Evolutionary conservation across 2,329 filamentous ascomycete genomes (phyloP).

Genomic region (Claviceps quebecensis): DNA sequence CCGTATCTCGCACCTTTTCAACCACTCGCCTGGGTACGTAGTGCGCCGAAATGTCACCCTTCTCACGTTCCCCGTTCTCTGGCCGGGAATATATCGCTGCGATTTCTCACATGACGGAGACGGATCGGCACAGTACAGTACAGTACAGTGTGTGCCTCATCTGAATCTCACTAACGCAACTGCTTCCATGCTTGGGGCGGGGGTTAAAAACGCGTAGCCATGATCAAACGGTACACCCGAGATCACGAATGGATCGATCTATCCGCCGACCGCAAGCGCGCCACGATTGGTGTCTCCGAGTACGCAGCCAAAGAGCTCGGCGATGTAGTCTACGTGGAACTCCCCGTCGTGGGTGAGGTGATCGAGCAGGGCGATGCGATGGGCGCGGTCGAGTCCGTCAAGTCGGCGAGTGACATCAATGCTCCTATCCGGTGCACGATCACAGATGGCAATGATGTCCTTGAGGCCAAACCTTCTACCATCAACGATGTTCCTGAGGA

Average conservation of each 20-base stretch:
- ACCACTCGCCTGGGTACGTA: conserved; percentile 24
- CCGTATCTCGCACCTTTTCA: conserved; percentile 28
- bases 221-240: conserved; percentile 77
- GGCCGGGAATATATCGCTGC: too few species aligned
- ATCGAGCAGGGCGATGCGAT: conserved; percentile 68
- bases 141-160: too few species aligned
- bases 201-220: conserved; percentile 25
- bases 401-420: conserved; percentile 96
- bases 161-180: too few species aligned
- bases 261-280: conserved; percentile 66
- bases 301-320: conserved; percentile 89
- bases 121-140: too few species aligned
- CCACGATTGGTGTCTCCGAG: conserved; percentile 70
- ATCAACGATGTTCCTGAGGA: conserved; percentile 88
- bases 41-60: background rate
- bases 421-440: conserved; percentile 71
- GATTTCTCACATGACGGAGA: too few species aligned
- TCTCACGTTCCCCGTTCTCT: background rate
- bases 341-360: conserved; percentile 57
- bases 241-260: conserved; percentile 98
- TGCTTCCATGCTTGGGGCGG: too few species aligned
- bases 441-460: conserved; percentile 53
- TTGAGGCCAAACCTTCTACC: conserved; percentile 73
- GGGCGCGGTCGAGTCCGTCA: conserved; percentile 94
- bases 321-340: conserved; percentile 94